A percentile compares a stretch with the other conserved stretches of the same genome.
Conservation (phyloP, 768 basidiomycete genomes). For the Lentinula lateritia region DNA sequence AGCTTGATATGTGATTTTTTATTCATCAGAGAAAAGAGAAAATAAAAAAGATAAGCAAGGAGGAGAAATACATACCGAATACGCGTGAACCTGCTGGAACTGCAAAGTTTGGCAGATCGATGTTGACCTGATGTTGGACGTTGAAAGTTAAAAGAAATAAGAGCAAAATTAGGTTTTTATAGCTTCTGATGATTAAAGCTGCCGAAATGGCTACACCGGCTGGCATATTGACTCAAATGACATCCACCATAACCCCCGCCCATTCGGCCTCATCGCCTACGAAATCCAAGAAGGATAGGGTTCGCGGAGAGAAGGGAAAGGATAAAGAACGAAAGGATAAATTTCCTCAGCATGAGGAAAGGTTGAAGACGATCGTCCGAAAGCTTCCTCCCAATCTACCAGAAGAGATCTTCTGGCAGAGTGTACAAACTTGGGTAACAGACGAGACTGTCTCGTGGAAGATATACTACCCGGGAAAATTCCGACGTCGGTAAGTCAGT, state of each 20-base stretch:
- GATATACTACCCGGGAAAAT: slow-evolving; percentile 60
- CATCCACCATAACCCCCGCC: slow-evolving; percentile 10
- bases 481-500: slow-evolving; percentile 55
- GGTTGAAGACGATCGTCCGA: slow-evolving; percentile 84
- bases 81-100: background rate
- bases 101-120: background rate
- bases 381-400: slow-evolving; percentile 89
- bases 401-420: slow-evolving; percentile 91
- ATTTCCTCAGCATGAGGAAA: slow-evolving; percentile 32
- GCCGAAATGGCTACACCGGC: background rate
- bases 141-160: background rate
- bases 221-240: background rate
- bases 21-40: slow-evolving; percentile 36
- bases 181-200: background rate
- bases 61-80: background rate
- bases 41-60: background rate
- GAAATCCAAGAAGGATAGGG: slow-evolving; percentile 32
- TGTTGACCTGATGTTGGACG: too few species aligned
- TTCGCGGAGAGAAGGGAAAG: slow-evolving; percentile 24
- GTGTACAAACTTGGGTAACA: slow-evolving; percentile 78
- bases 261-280: slow-evolving; percentile 17
- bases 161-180: background rate
- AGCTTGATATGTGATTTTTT: slow-evolving; percentile 57
- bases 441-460: slow-evolving; percentile 71
- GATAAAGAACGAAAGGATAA: slow-evolving; percentile 26